A percentile compares a stretch with the other conserved stretches of the same genome.
These are phyloP conservation scores for Chaetomium globosum DNA, from an alignment of 2,329 filamentous ascomycete genomes.

Conservation along the genomic window DNA sequence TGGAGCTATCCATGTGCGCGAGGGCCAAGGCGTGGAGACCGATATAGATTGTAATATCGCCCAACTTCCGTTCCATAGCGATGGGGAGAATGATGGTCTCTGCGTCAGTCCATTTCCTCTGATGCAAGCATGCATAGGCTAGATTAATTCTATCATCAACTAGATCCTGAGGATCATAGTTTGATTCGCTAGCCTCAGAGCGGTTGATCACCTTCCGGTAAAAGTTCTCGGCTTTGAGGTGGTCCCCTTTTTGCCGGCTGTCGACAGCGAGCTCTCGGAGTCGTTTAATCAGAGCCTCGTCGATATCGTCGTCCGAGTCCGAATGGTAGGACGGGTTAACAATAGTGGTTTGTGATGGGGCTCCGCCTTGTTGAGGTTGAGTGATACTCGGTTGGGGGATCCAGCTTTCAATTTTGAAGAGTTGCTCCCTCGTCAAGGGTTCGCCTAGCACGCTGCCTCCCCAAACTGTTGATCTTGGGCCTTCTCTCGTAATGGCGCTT, in stretches of 20 bases:
- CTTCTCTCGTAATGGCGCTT: background rate
- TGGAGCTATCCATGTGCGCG: background rate
- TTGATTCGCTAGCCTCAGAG: background rate
- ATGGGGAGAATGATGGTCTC: background rate
- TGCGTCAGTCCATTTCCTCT: background rate
- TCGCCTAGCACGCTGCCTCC: background rate
- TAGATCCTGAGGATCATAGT: background rate
- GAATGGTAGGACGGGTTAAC: background rate
- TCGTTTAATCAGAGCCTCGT: background rate
- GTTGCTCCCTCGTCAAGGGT: background rate
- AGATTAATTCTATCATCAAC: background rate
- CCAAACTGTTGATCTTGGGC: background rate
- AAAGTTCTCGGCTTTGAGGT: background rate
- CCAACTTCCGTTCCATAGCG: background rate
- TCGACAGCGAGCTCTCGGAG: background rate
- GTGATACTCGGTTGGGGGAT: background rate
- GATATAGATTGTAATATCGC: background rate
- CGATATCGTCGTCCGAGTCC: background rate
- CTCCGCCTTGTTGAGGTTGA: no score
- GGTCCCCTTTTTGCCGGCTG: background rate
- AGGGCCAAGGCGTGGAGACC: background rate
- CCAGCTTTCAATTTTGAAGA: background rate
- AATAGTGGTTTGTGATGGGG: background rate
- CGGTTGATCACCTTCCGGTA: background rate
- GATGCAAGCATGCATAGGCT: background rate